These are phyloP conservation scores for Chaetomium sp. DNA, from an alignment of 2,329 filamentous ascomycete genomes.

Conservation along the genomic window DNA sequence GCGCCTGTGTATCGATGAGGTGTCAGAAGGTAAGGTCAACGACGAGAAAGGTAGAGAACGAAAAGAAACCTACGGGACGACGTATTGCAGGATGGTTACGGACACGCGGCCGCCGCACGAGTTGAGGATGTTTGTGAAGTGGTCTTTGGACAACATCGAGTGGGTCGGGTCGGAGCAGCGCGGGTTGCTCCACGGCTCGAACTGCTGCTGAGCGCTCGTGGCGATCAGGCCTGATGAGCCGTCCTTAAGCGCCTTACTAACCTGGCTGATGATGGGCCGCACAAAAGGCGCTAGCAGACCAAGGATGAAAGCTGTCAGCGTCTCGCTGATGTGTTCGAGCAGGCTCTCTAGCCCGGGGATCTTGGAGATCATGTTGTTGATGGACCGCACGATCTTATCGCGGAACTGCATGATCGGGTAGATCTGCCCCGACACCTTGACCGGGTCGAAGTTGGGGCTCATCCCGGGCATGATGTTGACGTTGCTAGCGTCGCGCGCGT, in stretches of 20 bases:
- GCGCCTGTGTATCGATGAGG: slow-evolving; percentile 50
- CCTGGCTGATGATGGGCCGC: slow-evolving; percentile 84
- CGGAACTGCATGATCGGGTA: slow-evolving; percentile 94
- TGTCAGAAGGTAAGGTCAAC: not conserved
- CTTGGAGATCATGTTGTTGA: slow-evolving; percentile 84
- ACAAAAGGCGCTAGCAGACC: slow-evolving; percentile 90
- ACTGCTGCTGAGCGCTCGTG: slow-evolving; percentile 72
- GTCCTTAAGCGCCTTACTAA: slow-evolving; percentile 80
- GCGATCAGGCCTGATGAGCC: slow-evolving; percentile 74
- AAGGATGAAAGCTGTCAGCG: slow-evolving; percentile 86
- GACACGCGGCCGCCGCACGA: slow-evolving; percentile 75
- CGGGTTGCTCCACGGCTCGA: slow-evolving; percentile 78
- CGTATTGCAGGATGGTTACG: slow-evolving; percentile 78
- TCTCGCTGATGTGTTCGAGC: slow-evolving; percentile 94
- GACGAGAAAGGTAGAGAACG: not conserved
- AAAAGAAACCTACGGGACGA: slow-evolving; percentile 65
- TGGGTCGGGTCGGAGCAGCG: slow-evolving; percentile 77
- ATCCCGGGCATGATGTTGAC: slow-evolving; percentile 70
- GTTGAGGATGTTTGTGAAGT: slow-evolving; percentile 79
- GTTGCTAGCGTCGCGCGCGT: slow-evolving; percentile 46
- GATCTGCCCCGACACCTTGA: slow-evolving; percentile 76
- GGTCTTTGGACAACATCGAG: slow-evolving; percentile 81
- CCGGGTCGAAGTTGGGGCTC: slow-evolving; percentile 74
- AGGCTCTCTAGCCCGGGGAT: slow-evolving; percentile 86
- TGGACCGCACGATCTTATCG: slow-evolving; percentile 87